Base-by-base conservation (phyloP, 2,329 filamentous ascomycete species). In the Tetracladium maxilliforme region DNA sequence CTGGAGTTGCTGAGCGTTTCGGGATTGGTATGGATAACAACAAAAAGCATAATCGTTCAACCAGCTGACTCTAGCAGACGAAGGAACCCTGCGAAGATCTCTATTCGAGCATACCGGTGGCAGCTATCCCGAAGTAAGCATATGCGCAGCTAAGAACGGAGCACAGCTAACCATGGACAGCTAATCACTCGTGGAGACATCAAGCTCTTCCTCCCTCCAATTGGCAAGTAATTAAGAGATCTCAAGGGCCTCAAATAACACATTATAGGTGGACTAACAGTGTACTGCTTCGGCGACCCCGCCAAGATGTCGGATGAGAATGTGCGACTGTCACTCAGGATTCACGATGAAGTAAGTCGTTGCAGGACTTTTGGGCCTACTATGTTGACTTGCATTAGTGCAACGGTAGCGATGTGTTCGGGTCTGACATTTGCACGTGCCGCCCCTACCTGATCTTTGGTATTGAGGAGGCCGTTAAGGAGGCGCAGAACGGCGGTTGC, bases 371-470 rank as follows among this genome's bases (percentile, higher is more conserved):
- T 95, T 48, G 84, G 87, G 31, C 93, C 84, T 12, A 90, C 95
- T 48, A 98, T 95, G 43, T 95, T 90, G 56, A 95, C 90, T 8
- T 95, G 87, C 52, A n/a, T n/a, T n/a, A n/a, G n/a, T 95, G 90
- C 54, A 95, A 95, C 45, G 90, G 90, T 29, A 92, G 81, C 47
- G 90, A 98, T 52, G 90, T 95, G 21, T 98, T 95, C 48, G 84
- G 87, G 31, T 93, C 84, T 12, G 90, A 98, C 48, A 98, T 95
- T 43, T 95, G 90, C 56, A 95, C 90, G 8, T 95, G 87, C 52
- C 70, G 82, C 29, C 90, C 90, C 10, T 95, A 95, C 48, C 70
- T 95, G 29, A 92, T 92, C 44, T 95, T 92, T 47, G 90, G 90
- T 32, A 92, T 98, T 33, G 84, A 93, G 44, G 90, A 98, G 52